Percentiles rank a stretch among this genome's conserved stretches.
These are phyloP conservation scores for Pseudogymnoascus sp. DNA, from an alignment of 2,329 filamentous ascomycete species.

Conservation along the genomic window DNA sequence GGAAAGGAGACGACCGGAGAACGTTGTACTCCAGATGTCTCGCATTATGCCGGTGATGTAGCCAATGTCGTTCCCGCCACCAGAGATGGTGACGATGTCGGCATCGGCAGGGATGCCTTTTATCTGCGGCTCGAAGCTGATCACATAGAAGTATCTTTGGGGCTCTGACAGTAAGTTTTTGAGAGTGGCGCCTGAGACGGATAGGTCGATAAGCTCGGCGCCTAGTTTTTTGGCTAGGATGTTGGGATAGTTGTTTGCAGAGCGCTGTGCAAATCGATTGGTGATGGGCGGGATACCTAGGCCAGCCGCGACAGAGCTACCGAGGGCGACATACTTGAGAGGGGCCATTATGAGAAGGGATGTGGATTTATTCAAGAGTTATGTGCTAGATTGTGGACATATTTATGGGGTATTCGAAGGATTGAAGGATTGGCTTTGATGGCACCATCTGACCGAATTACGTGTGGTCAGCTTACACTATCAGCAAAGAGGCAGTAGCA, in stretches of 20 bases:
- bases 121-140: constrained; percentile 31
- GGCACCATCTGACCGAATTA: neutral
- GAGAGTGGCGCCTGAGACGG: constrained; percentile 33
- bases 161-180: constrained; percentile 31
- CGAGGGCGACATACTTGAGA: neutral
- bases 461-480: neutral
- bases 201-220: constrained; percentile 26
- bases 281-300: constrained; percentile 30
- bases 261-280: constrained; percentile 26
- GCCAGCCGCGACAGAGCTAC: neutral
- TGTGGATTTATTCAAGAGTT: neutral
- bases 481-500: neutral
- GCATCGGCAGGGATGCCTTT: constrained; percentile 27
- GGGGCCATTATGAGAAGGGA: neutral
- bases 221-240: constrained; percentile 25
- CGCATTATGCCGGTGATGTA: constrained; percentile 31
- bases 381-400: neutral
- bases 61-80: constrained; percentile 34
- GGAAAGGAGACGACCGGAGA: neutral
- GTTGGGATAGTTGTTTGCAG: constrained; percentile 32
- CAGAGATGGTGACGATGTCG: constrained; percentile 32
- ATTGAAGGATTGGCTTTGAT: neutral
- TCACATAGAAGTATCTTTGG: constrained; percentile 22
- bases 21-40: constrained; percentile 22
- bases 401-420: neutral